Base-by-base conservation (phyloP, 2,329 filamentous ascomycete genomes). In the Colletotrichum aenigma region DNA sequence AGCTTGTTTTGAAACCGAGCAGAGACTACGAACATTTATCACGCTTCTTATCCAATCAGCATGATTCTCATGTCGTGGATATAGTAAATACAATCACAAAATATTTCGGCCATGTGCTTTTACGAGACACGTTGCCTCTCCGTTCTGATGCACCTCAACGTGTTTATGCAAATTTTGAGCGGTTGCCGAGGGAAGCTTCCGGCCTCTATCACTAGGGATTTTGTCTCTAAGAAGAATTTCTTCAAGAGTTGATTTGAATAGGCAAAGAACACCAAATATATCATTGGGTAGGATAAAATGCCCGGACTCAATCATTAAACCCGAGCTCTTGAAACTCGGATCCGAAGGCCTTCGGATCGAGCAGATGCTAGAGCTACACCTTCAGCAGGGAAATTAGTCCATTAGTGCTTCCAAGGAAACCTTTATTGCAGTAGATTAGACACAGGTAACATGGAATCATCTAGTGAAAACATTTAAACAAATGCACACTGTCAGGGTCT, bases 61-160 rank as follows among this genome's bases (percentile, higher is more conserved):
- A 10, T 10, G 0, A 2, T n/a, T 43, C 18, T 3, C 2, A 43
- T 6, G 38, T n/a, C 38, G 0, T n/a, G 18, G 0, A n/a, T 0
- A 43, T 43, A 43, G 38, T 1, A 43, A n/a, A n/a, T 43, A 43
- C 18, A n/a, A 4, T 10, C 18, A n/a, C 18, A n/a, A 1, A n/a
- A 6, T 0, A 0, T 1, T 6, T 43, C 5, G 5, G 18, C 9
- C 38, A 43, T 6, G 2, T n/a, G 18, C 3, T 6, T 43, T 10
- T 4, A 43, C 5, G 0, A 3, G 38, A 4, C 0, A 43, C 38
- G 0, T 6, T 43, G 18, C 38, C 38, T 12, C 18, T 1, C 18
- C 18, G 3, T 43, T n/a, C 38, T 43, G 18, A 43, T n/a, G 0
- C 9, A 10, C 18, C 38, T 43, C 18, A 4, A 43, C 0, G 18